Evolutionary conservation across 345 rosid genomes (phyloP).

Genomic region (Conringia planisiliqua): DNA sequence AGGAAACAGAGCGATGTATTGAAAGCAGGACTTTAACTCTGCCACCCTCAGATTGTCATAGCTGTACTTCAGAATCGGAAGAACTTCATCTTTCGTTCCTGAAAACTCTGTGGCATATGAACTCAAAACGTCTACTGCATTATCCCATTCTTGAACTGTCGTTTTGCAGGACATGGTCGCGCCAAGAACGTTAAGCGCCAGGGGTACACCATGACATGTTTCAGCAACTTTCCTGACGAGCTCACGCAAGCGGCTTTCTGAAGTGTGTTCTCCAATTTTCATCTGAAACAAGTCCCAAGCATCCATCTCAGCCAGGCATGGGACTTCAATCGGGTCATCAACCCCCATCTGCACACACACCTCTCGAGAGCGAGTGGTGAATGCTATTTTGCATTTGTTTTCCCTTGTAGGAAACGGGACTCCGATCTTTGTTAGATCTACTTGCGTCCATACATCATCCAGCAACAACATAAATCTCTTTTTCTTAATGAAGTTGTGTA

Average conservation of each 20-base stretch:
- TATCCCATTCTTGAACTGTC: slow-evolving; percentile 29
- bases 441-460: slow-evolving; percentile 6
- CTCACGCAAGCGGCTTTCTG: slow-evolving; percentile 4
- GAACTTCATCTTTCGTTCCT: slow-evolving; percentile 30
- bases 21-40: neutral
- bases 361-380: slow-evolving; percentile 22
- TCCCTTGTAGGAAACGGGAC: slow-evolving; percentile 5
- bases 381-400: slow-evolving; percentile 12
- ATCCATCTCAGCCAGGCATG: neutral
- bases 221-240: slow-evolving; percentile 22
- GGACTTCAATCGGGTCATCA: neutral
- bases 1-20: neutral
- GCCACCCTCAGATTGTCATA: neutral
- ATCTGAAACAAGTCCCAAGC: slow-evolving; percentile 25
- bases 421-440: slow-evolving; percentile 13
- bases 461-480: neutral
- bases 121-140: slow-evolving; percentile 27
- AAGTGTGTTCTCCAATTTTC: neutral
- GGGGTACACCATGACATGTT: slow-evolving; percentile 39
- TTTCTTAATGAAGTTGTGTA: neutral
- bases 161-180: slow-evolving; percentile 33
- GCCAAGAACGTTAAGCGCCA: slow-evolving; percentile 33
- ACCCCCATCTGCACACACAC: slow-evolving; percentile 13
- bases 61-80: neutral
- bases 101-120: slow-evolving; percentile 16